These are phyloP conservation scores for Aegilops tauschii DNA, from an alignment of 176 grass and related monocot species.

Conservation along the genomic window DNA sequence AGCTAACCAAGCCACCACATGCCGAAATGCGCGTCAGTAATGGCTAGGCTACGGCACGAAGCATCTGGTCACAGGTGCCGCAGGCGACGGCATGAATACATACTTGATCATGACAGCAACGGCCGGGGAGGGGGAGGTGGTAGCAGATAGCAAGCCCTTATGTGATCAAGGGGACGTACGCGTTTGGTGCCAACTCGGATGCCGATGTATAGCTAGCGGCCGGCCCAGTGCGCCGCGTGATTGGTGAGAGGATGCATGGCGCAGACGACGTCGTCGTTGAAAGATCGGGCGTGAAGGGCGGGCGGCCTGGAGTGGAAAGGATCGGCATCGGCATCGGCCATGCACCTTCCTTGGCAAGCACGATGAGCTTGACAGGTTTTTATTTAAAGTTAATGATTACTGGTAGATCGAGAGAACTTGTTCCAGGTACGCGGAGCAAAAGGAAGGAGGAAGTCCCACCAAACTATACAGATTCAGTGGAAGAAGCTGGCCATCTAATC, in stretches of 20 bases:
- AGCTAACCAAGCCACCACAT: neutral
- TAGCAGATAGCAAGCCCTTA: neutral
- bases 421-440: neutral
- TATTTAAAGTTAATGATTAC: neutral
- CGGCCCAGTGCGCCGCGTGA: neutral
- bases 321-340: no score
- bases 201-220: neutral
- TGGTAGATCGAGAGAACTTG: neutral
- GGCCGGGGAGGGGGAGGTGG: neutral
- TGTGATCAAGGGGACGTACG: neutral
- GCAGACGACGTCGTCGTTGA: neutral
- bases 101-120: neutral
- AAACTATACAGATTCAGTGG: neutral
- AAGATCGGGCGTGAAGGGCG: neutral
- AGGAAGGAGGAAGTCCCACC: neutral
- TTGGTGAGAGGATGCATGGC: neutral
- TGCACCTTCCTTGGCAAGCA: neutral
- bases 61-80: neutral
- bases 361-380: neutral
- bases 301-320: neutral
- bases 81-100: neutral
- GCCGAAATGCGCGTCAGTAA: neutral
- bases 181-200: conserved; percentile 39
- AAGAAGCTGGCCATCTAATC: neutral
- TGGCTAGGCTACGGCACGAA: neutral